Percentiles rank a stretch among this genome's conserved stretches.
Evolutionary conservation across 2,329 filamentous ascomycete genomes (phyloP).

Genomic region (Epichloe brachyelytri): DNA sequence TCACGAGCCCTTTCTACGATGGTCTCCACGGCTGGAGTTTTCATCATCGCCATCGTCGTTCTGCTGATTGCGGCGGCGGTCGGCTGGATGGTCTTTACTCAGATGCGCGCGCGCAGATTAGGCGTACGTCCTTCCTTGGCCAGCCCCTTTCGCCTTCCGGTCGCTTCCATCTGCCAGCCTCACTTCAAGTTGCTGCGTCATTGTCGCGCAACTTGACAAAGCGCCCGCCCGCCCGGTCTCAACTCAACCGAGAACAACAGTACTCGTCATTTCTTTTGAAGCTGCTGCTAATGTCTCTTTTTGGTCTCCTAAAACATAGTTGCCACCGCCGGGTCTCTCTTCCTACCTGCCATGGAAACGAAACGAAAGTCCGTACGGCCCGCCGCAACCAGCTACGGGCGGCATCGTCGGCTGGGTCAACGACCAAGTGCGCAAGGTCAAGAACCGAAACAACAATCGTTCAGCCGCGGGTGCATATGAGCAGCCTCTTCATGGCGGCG

Average conservation of each 20-base stretch:
- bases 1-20: constrained; percentile 23
- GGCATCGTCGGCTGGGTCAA: constrained; percentile 63
- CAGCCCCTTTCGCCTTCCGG: background rate
- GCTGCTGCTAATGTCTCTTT: background rate
- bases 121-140: constrained; percentile 38
- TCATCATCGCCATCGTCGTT: constrained; percentile 61
- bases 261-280: background rate
- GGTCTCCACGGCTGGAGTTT: constrained; percentile 48
- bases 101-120: constrained; percentile 58
- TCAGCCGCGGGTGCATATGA: constrained; percentile 63
- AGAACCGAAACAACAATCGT: constrained; percentile 51
- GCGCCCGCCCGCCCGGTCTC: too few relatives aligned
- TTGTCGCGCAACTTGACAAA: background rate
- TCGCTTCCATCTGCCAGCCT: background rate
- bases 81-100: constrained; percentile 59
- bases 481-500: constrained; percentile 33
- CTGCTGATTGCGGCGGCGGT: constrained; percentile 41
- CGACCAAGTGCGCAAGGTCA: constrained; percentile 49
- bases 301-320: constrained; percentile 23
- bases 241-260: too few relatives aligned
- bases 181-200: background rate
- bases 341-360: constrained; percentile 61
- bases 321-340: constrained; percentile 54
- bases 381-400: constrained; percentile 42
- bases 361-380: constrained; percentile 32